Conservation (phyloP, 2,329 filamentous ascomycete species). For the Verticillium longisporum region DNA sequence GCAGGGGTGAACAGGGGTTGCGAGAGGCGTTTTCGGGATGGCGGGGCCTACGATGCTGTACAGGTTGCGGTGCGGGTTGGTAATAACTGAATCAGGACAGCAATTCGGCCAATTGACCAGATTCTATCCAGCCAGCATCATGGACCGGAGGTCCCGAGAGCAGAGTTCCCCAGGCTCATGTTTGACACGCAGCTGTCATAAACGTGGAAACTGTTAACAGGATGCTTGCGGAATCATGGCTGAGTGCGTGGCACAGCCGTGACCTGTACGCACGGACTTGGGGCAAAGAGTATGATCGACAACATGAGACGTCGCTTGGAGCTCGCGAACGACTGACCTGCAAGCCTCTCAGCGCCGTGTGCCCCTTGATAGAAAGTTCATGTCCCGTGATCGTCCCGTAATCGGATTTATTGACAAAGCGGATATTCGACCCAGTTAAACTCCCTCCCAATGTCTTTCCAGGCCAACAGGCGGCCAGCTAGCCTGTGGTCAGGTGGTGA, state of each 20-base stretch:
- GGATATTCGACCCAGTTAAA: neutral
- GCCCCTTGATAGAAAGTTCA: neutral
- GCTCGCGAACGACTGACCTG: neutral
- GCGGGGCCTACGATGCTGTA: neutral
- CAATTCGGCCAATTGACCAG: too few species aligned
- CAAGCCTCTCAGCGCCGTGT: neutral
- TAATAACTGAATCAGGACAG: too few species aligned
- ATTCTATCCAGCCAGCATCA: too few species aligned
- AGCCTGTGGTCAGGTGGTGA: too few species aligned
- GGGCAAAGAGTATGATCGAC: neutral
- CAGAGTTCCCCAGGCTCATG: too few species aligned
- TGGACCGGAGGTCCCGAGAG: too few species aligned
- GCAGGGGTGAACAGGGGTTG: neutral
- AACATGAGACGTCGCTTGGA: neutral
- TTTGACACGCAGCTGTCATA: too few species aligned
- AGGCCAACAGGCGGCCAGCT: neutral
- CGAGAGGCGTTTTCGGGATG: neutral
- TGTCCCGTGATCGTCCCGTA: neutral
- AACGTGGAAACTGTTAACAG: too few species aligned
- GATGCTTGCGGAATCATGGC: too few species aligned
- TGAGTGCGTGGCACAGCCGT: neutral
- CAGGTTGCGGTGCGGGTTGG: neutral
- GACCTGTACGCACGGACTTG: neutral
- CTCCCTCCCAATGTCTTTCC: too few species aligned
- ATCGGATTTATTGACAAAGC: neutral